Evolutionary conservation across 495 filamentous ascomycete species (phyloP).

Genomic region (Evernia prunastri): DNA sequence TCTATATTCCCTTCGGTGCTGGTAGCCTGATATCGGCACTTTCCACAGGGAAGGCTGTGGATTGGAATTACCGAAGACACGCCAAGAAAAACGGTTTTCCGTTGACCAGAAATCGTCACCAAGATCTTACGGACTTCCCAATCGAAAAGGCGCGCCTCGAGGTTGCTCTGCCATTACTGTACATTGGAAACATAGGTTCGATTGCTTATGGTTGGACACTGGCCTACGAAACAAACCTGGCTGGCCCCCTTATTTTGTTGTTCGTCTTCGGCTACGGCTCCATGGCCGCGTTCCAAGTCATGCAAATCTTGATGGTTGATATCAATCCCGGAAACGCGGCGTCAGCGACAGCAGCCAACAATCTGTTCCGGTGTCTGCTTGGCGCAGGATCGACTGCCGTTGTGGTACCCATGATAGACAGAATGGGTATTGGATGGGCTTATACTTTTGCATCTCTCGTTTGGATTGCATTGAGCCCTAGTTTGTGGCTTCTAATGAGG

Average conservation of each 20-base stretch:
- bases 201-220: slow-evolving; percentile 49
- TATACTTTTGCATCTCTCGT: slow-evolving; percentile 59
- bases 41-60: slow-evolving; percentile 23
- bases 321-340: slow-evolving; percentile 54
- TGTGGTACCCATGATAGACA: slow-evolving; percentile 58
- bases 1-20: slow-evolving; percentile 47
- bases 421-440: slow-evolving; percentile 61
- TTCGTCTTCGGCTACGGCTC: slow-evolving; percentile 34
- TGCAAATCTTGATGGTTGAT: slow-evolving; percentile 55
- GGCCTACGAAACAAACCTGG: slow-evolving; percentile 30
- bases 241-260: slow-evolving; percentile 33
- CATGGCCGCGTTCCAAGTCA: slow-evolving; percentile 31
- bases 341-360: slow-evolving; percentile 64
- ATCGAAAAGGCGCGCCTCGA: slow-evolving; percentile 45
- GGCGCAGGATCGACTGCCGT: slow-evolving; percentile 61
- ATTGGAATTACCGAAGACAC: slow-evolving; percentile 23
- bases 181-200: slow-evolving; percentile 33
- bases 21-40: slow-evolving; percentile 29
- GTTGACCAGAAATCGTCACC: slow-evolving; percentile 15
- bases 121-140: slow-evolving; percentile 39
- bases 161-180: slow-evolving; percentile 35
- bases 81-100: slow-evolving; percentile 22
- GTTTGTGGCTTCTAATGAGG: slow-evolving; percentile 41
- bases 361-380: slow-evolving; percentile 60
- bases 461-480: slow-evolving; percentile 47